Base-by-base conservation (phyloP, 441 rosid species). In the Eruca vesicaria region DNA sequence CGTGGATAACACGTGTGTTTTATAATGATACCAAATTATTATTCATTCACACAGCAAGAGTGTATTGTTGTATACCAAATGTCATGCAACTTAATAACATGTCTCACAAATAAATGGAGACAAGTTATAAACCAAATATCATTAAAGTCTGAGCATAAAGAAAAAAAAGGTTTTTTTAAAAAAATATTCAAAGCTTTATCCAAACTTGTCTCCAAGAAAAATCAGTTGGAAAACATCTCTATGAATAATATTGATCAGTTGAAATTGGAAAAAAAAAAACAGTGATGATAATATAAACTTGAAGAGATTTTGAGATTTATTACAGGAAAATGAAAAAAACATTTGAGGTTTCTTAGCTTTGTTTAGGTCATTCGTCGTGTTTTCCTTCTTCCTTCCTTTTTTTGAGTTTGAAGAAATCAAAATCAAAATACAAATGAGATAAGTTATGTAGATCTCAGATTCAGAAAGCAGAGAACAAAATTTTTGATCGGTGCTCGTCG, bases 31-130 rank as follows among this genome's bases (percentile, higher is more conserved):
- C 38, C 38, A 35, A 10, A 71, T 35, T 14, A 10, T 28, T 23
- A 64, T 58, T 41, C 50, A 68, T 63, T 71, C 48, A 36, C 68
- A 71, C 6, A 60, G 29, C 9, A 71, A 60, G 26, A 60, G n/a
- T 48, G 21, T 18, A 1, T 35, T 35, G 31, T 59, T 38, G 36
- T 56, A 59, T 35, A 28, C 36, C 63, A 58, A 58, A 58, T n/a
- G 19, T 31, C 69, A 71, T 52, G 69, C 67, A 66, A 72, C 56
- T 41, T 45, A 31, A 29, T 38, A 20, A 71, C 72, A 77, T 71
- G 60, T 48, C 61, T 28, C 78, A 68, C 66, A 73, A 16, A 45
- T 45, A 73, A 73, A 73, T 60, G 61, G 26, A 73, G 35, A 72
- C 56, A 45, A 19, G 5, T 35, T 23, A 19, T 20, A 16, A 70